Conservation (phyloP, 768 basidiomycete genomes). For the Hemileccinum rubropunctum region DNA sequence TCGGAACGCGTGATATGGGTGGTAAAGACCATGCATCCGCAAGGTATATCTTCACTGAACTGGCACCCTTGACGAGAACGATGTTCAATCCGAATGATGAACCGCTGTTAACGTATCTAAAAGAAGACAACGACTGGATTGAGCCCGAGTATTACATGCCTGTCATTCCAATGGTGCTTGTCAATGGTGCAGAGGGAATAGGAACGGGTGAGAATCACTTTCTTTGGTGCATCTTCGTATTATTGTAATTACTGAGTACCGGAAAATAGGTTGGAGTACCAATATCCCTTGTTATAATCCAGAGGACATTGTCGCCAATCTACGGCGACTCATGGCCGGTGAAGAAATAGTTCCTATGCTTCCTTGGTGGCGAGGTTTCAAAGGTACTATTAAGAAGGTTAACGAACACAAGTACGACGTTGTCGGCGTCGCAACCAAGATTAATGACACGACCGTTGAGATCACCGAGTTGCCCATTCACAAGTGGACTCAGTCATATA, state of each 20-base stretch:
- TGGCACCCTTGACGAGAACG: constrained; percentile 67
- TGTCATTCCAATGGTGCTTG: constrained; percentile 77
- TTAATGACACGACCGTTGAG: constrained; percentile 87
- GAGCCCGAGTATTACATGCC: constrained; percentile 97
- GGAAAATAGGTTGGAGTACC: constrained; percentile 84
- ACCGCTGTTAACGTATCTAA: constrained; percentile 75
- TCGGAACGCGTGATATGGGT: constrained; percentile 88
- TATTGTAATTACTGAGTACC: not conserved
- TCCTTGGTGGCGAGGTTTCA: constrained; percentile 98
- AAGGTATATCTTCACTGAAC: constrained; percentile 91
- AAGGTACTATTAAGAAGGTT: constrained; percentile 77
- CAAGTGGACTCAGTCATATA: constrained; percentile 92
- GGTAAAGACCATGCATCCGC: constrained; percentile 97
- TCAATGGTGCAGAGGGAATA: constrained; percentile 97
- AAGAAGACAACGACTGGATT: constrained; percentile 81
- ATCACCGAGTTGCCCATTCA: constrained; percentile 95
- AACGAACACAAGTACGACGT: constrained; percentile 87
- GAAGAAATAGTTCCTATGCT: constrained; percentile 84
- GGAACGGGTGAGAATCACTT: constrained; percentile 71
- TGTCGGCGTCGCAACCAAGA: constrained; percentile 66
- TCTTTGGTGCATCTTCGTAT: not conserved
- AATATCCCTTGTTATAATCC: constrained; percentile 92
- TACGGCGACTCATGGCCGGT: constrained; percentile 81
- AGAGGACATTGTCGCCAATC: constrained; percentile 80
- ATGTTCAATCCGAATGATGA: constrained; percentile 86